These are phyloP conservation scores for Silene noctiflora DNA, from an alignment of 179 eudicot species.

Conservation along the genomic window DNA sequence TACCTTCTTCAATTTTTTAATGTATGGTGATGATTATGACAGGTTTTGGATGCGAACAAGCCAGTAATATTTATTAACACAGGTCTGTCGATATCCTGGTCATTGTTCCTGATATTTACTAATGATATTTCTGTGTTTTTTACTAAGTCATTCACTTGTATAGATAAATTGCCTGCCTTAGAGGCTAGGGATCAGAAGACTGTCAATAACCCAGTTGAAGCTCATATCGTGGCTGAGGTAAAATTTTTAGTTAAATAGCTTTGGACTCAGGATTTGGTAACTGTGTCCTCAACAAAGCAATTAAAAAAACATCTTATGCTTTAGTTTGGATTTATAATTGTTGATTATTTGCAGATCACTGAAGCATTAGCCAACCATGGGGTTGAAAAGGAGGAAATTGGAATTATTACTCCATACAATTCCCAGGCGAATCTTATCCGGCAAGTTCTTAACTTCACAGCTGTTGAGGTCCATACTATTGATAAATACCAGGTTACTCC, in stretches of 20 bases:
- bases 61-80: conserved; percentile 85
- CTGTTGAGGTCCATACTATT: conserved; percentile 92
- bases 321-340: background rate
- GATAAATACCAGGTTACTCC: conserved; percentile 87
- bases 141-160: conserved; percentile 20
- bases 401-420: conserved; percentile 91
- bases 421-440: conserved; percentile 79
- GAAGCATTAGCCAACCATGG: conserved; percentile 59
- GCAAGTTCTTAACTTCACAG: conserved; percentile 37
- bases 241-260: background rate
- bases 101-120: conserved; percentile 17
- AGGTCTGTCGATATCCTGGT: conserved; percentile 44
- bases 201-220: conserved; percentile 80
- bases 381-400: conserved; percentile 63
- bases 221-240: conserved; percentile 73
- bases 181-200: conserved; percentile 72
- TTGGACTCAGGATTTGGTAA: background rate
- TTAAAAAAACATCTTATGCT: background rate
- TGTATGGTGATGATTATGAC: conserved; percentile 23
- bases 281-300: background rate
- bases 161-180: conserved; percentile 75
- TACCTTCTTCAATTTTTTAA: background rate
- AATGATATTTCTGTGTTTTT: conserved; percentile 12
- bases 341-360: conserved; percentile 42
- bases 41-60: conserved; percentile 67